Conservation (phyloP, 139 green algal species). For the Monoraphidium neglectum region DNA sequence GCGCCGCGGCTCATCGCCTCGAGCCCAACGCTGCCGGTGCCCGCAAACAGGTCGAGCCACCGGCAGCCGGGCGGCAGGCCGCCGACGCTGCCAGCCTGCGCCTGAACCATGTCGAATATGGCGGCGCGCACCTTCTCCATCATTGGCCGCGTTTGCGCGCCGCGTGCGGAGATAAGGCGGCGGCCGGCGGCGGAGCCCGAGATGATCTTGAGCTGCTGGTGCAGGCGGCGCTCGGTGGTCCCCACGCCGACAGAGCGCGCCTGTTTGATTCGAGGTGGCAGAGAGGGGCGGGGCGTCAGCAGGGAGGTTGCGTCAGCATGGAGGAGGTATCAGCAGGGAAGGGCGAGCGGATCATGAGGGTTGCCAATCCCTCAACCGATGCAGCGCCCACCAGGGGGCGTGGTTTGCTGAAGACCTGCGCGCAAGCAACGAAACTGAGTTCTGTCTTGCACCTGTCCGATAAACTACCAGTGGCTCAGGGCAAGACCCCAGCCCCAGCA, state of each 20-base stretch:
- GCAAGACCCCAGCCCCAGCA: no score
- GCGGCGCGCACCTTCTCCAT: conserved; percentile 85
- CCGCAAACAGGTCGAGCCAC: conserved; percentile 89
- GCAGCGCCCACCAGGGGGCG: no score
- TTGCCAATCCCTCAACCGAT: no score
- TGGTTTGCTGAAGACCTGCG: no score
- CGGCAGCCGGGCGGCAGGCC: conserved; percentile 42
- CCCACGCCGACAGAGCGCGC: conserved; percentile 16
- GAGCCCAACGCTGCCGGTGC: conserved; percentile 69
- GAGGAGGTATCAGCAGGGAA: no score
- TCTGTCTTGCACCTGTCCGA: no score
- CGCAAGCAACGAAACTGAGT: no score
- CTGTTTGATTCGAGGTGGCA: background rate
- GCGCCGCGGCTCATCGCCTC: conserved; percentile 66
- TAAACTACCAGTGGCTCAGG: no score
- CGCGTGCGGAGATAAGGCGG: conserved; percentile 37
- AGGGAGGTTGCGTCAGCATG: no score
- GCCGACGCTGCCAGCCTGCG: conserved; percentile 35
- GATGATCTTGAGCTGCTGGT: conserved; percentile 66
- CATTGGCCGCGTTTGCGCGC: conserved; percentile 77
- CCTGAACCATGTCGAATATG: conserved; percentile 82
- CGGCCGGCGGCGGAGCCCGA: conserved; percentile 51
- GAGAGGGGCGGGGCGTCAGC: no score
- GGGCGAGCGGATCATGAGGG: no score
- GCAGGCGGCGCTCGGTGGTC: conserved; percentile 39